These are phyloP conservation scores for Begonia peltatifolia DNA, from an alignment of 306 rosid genomes.

Conservation along the genomic window DNA sequence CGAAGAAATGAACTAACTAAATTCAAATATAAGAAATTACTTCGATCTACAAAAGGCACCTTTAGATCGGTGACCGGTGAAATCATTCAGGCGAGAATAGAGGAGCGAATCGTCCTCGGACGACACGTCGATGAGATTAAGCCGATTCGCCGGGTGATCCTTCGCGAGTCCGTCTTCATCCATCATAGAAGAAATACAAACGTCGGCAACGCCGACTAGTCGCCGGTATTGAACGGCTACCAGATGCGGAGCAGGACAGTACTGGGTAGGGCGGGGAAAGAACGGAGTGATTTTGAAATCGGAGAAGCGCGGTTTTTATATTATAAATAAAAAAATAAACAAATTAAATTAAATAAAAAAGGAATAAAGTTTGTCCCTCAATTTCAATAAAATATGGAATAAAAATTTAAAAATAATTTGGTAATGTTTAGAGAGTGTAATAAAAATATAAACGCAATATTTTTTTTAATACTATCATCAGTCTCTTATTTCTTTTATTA, in stretches of 20 bases:
- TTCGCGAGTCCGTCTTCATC: not conserved
- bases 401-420: no score
- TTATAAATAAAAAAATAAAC: not conserved
- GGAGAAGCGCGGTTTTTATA: conserved; percentile 1
- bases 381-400: no score
- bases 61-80: conserved; percentile 13
- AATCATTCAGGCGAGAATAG: conserved; percentile 18
- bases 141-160: conserved; percentile 40
- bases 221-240: not conserved
- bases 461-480: no score
- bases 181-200: not conserved
- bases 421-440: no score
- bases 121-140: conserved; percentile 72
- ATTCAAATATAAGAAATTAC: not conserved
- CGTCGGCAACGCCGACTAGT: not conserved
- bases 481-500: no score
- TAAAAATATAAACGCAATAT: no score
- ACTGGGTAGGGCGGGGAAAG: no score
- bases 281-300: not conserved
- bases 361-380: no score
- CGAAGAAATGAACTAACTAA: not conserved
- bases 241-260: no score
- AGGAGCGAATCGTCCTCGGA: conserved; percentile 89
- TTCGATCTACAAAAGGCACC: conserved; percentile 15
- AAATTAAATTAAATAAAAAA: no score